Evolutionary conservation across 345 rosid species (phyloP), one percentile per base, ranked within the genome.

Genomic region (Citrus inodora): DNA sequence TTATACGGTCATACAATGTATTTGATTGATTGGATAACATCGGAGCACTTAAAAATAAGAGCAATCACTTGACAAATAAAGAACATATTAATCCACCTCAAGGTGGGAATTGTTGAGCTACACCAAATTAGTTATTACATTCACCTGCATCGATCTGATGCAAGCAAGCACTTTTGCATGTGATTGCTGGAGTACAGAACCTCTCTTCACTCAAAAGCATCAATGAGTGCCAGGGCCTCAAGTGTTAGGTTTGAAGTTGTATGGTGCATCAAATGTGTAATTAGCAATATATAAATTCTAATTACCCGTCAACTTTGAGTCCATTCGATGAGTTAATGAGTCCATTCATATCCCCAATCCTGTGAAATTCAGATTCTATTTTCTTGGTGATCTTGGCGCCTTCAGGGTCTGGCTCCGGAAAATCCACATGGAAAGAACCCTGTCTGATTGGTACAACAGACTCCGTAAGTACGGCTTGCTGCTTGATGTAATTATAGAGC

Each of bases 361-460:
- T 89, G 76, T 92, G 97, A 79, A 94, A 80, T 87, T 93, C 92
- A 0, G 92, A 85, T 80, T 94, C 94, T 25, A 94, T 86, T 51
- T 90, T 88, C 89, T 85, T 78, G 1, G 83, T 88, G 13, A 96
- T 92, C 81, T 81, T 86, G 65, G 69, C 77, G 24, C 88, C 97
- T 64, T 87, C 88, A 2, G 84, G 85, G 74, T 80, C 89, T 22
- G 90, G 88, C 78, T 89, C 91, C 10, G 95, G 95, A 80, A 92
- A 84, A 80, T 67, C 82, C 58, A 94, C 97, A 75, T 94, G 99
- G 84, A 92, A 85, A 33, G 98, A 94, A 60, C 97, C 94, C 40
- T 96, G 92, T 77, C 79, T 94, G 75, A 89, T 78, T 1, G 91
- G 94, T 63, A 67, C 59, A 51, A 73, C 53, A 1, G 91, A 17